phyloP scores from a whole-genome alignment of 768 basidiomycete species.

The Dendrothele bispora region DNA sequence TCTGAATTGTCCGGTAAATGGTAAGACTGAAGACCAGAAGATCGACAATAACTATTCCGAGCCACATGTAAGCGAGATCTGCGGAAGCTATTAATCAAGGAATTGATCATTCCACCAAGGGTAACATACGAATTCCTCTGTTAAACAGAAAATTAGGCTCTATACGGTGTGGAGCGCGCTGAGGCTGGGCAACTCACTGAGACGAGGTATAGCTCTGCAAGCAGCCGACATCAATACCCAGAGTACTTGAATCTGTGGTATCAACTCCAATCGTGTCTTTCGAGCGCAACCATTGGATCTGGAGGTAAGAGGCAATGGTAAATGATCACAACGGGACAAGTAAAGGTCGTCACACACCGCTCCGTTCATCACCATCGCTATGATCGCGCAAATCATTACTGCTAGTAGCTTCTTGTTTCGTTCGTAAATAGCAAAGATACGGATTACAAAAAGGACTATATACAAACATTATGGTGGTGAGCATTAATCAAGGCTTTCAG shows the following conservation, averaged over 20 bases:
- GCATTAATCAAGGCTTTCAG: not conserved
- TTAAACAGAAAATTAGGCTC: too few species aligned
- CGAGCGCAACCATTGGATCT: not conserved
- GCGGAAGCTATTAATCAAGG: too few species aligned
- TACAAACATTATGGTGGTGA: not conserved
- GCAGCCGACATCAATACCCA: not conserved
- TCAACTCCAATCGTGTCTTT: not conserved
- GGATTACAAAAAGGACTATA: not conserved
- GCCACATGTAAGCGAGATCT: slow-evolving; percentile 2
- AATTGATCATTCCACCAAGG: not conserved
- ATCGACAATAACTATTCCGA: slow-evolving; percentile 2
- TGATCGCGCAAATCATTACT: not conserved
- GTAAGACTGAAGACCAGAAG: slow-evolving; percentile 1
- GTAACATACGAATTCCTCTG: slow-evolving; percentile 7
- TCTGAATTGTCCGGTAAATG: not conserved
- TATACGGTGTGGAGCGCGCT: too few species aligned
- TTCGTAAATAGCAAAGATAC: not conserved
- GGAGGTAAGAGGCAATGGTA: not conserved
- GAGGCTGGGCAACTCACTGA: not conserved
- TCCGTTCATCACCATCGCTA: not conserved
- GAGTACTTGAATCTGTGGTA: not conserved
- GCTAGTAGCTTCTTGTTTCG: not conserved
- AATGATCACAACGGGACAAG: not conserved
- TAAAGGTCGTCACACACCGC: not conserved
- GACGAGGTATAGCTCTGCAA: not conserved